A percentile compares a stretch with the other conserved stretches of the same genome.
Conservation (phyloP, 1,284 basidiomycete species). For the Gymnopus androsaceus region DNA sequence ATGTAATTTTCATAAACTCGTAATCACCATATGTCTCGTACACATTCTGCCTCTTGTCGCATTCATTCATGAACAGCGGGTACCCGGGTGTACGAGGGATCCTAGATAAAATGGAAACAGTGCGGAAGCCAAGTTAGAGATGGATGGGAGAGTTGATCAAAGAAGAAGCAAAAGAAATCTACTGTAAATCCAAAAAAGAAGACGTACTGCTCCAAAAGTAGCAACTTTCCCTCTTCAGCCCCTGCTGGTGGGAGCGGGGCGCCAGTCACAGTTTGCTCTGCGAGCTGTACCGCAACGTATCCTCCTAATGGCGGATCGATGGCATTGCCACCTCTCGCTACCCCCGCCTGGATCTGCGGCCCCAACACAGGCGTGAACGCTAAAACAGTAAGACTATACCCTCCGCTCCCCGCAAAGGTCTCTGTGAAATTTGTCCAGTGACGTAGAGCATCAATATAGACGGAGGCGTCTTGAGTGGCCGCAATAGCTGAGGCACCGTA, state of each 20-base stretch:
- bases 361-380: slow-evolving; percentile 16
- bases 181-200: neutral
- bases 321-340: slow-evolving; percentile 17
- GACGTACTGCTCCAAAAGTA: slow-evolving; percentile 4
- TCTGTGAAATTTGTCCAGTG: neutral
- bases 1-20: slow-evolving; percentile 34
- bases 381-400: slow-evolving; percentile 2
- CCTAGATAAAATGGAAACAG: slow-evolving; percentile 19
- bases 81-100: slow-evolving; percentile 34
- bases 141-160: too few relatives aligned
- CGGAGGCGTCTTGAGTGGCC: slow-evolving; percentile 26
- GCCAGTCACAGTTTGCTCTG: neutral
- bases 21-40: slow-evolving; percentile 39
- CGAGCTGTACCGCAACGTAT: slow-evolving; percentile 9
- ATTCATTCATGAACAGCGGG: slow-evolving; percentile 42
- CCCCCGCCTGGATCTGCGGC: slow-evolving; percentile 14
- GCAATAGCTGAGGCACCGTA: slow-evolving; percentile 36
- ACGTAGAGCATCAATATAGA: slow-evolving; percentile 7
- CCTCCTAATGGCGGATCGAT: slow-evolving; percentile 18
- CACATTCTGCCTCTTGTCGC: slow-evolving; percentile 36
- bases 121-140: neutral
- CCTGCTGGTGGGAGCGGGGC: neutral
- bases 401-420: neutral
- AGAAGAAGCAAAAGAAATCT: too few relatives aligned
- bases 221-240: neutral